Evolutionary conservation across 2,329 filamentous ascomycete species (phyloP).

Genomic region (Neophaeococcomyces mojaviensis): DNA sequence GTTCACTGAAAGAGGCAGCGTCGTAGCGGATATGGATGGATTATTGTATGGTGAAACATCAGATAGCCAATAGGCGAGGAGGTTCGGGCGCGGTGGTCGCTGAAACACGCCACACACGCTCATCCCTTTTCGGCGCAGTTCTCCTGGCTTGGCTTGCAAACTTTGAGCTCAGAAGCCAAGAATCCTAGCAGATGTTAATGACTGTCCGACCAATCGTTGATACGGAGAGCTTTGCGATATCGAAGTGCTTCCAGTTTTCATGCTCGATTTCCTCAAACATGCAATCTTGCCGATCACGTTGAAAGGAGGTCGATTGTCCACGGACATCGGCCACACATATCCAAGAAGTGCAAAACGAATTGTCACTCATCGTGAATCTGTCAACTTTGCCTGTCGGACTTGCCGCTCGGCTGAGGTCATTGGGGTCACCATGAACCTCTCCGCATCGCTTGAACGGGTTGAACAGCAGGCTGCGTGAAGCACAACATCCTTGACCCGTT

Average conservation of each 20-base stretch:
- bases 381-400: not conserved
- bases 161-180: not conserved
- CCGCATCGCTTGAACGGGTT: constrained; percentile 6
- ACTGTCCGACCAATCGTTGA: constrained; percentile 4
- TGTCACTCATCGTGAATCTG: not conserved
- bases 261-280: not conserved
- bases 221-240: not conserved
- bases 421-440: not conserved
- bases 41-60: constrained; percentile 3
- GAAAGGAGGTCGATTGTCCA: not conserved
- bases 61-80: constrained; percentile 4
- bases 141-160: too few relatives aligned
- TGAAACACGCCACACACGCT: constrained; percentile 2
- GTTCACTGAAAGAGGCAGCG: not conserved
- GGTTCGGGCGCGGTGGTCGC: not conserved
- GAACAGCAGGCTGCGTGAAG: not conserved
- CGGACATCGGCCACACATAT: not conserved
- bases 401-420: not conserved
- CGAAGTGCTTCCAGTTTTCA: not conserved
- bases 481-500: not conserved
- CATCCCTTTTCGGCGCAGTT: too few relatives aligned
- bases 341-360: not conserved
- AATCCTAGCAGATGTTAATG: not conserved
- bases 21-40: not conserved
- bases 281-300: constrained; percentile 6